phyloP scores from a whole-genome alignment of 23 red algal species.

The Pyropia haitanensis region DNA sequence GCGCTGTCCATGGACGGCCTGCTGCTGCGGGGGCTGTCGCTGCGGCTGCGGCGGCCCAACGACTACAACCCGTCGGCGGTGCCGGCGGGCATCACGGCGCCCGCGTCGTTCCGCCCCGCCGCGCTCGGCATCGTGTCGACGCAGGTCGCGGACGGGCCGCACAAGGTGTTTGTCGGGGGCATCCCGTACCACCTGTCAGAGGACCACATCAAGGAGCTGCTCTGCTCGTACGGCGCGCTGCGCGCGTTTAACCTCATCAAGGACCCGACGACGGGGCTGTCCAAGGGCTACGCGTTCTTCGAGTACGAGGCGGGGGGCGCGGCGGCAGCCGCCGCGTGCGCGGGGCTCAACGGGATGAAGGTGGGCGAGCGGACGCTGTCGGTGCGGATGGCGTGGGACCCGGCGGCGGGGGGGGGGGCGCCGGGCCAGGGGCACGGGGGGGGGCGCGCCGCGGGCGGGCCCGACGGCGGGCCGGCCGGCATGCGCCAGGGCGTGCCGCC shows the following conservation, averaged over 20 bases:
- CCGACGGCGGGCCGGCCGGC: background rate
- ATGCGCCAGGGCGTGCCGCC: background rate
- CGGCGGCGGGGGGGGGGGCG: conserved; percentile 7
- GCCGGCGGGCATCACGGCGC: conserved; percentile 19
- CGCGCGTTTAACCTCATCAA: conserved; percentile 89
- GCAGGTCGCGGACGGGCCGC: conserved; percentile 72
- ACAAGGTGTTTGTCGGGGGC: conserved; percentile 91
- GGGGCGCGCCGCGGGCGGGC: background rate
- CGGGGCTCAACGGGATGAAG: conserved; percentile 66
- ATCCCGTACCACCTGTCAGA: conserved; percentile 83
- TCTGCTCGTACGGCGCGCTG: conserved; percentile 57
- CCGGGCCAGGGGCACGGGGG: background rate
- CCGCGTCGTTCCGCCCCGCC: conserved; percentile 43
- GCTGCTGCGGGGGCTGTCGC: conserved; percentile 63
- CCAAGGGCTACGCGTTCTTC: conserved; percentile 92
- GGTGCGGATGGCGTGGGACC: conserved; percentile 43
- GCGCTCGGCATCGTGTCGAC: conserved; percentile 84
- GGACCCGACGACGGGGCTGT: conserved; percentile 77
- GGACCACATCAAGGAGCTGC: conserved; percentile 74
- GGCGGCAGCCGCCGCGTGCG: conserved; percentile 46
- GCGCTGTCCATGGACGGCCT: conserved; percentile 71
- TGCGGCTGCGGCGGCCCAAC: conserved; percentile 76
- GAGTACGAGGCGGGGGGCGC: conserved; percentile 63
- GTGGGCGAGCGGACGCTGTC: conserved; percentile 84
- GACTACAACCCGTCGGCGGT: conserved; percentile 46